Base-by-base conservation (phyloP, 108 stramenopile genomes). In the Mediolabrus comicus region DNA sequence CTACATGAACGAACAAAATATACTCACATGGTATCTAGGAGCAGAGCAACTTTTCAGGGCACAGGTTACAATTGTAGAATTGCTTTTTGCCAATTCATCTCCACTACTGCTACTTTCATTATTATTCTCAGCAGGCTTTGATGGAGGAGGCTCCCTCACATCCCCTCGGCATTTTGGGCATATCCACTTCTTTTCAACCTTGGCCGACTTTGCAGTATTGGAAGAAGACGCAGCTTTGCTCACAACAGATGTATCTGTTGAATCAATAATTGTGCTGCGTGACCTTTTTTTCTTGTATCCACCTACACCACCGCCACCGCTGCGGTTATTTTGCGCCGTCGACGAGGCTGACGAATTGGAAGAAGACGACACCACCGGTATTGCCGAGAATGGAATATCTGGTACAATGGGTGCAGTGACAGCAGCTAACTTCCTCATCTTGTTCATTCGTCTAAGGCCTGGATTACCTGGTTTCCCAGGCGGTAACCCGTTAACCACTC, bases 21-120 rank as follows among this genome's bases (percentile, higher is more conserved):
- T 53, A 75, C 65, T 75, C 22, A 67, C 74, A 63, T 75, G 74
- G 63, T 56, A 68, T 49, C 53, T 36, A 12, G 61, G 61, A 55
- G 65, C 28, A 22, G 49, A 29, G 38, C 67, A 75, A 8, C 43
- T 28, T 14, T 29, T 57, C 25, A 43, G 49, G 3, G 74, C 32
- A 32, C 74, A 75, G 2, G 31, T 53, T 32, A 75, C 59, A 33
- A 26, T 26, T 33, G 38, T 33, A 2, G 51, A 27, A 24, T 62
- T n/a, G 3, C 10, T 16, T 24, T 13, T 12, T 30, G 49, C 7
- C n/a, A 49, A 8, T 30, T 30, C 30, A 54, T 52, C 6, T 3
- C 30, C 24, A 4, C 29, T 7, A 32, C 7, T 52, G 2, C 14
- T 3, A 24, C 14, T 67, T 17, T 55, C 8, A 67, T 2, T 3